Conservation (phyloP, 2,329 filamentous ascomycete species). For the Diaporthe citriasiana region DNA sequence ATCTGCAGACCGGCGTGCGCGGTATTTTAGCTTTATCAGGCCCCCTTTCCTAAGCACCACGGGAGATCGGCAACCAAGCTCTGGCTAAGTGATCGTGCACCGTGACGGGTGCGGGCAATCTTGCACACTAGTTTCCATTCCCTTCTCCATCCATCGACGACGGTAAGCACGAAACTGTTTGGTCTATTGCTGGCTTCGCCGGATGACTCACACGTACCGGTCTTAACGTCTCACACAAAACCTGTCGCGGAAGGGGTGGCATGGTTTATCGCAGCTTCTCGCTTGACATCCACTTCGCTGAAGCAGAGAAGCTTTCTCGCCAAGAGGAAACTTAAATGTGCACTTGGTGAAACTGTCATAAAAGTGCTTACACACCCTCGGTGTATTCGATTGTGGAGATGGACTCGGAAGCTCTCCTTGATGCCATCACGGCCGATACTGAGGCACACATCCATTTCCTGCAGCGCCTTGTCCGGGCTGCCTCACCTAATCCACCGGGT, state of each 20-base stretch:
- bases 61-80: conserved; percentile 27
- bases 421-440: conserved; percentile 35
- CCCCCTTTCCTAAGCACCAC: neutral
- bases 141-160: neutral
- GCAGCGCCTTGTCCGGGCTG: conserved; percentile 49
- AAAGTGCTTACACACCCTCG: neutral
- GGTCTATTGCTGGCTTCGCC: conserved; percentile 12
- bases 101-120: neutral
- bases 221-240: neutral
- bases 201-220: conserved; percentile 9
- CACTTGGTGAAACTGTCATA: neutral
- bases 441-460: conserved; percentile 30
- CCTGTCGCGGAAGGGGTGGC: neutral
- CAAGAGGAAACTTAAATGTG: neutral
- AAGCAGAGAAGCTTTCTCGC: neutral
- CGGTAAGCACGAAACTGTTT: neutral
- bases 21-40: neutral
- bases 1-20: neutral
- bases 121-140: neutral
- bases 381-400: neutral
- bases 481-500: conserved; percentile 56
- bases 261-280: neutral
- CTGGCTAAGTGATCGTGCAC: neutral
- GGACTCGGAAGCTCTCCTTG: conserved; percentile 41
- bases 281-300: too few relatives aligned